Evolutionary conservation across 495 filamentous ascomycete species (phyloP).

Genomic region (Penicillium desertorum): DNA sequence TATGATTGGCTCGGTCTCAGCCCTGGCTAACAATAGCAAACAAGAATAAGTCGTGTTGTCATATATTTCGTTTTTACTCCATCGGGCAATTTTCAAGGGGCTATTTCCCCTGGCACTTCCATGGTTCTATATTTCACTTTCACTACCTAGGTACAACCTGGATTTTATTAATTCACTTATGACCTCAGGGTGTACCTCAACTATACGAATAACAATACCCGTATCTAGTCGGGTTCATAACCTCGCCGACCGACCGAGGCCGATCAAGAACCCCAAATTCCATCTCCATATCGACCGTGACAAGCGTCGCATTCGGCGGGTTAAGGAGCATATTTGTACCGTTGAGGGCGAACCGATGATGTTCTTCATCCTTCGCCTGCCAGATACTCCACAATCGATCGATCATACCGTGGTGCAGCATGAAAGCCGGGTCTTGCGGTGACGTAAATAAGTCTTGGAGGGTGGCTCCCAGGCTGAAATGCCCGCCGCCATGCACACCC

Average conservation of each 20-base stretch:
- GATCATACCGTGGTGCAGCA: constrained; percentile 56
- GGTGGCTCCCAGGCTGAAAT: constrained; percentile 28
- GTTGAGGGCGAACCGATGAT: constrained; percentile 27
- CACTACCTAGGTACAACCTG: too few species aligned
- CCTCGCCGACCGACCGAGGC: constrained; percentile 22
- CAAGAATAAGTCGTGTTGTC: constrained; percentile 13
- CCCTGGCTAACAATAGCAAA: constrained; percentile 8
- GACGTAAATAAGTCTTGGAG: constrained; percentile 35
- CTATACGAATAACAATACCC: constrained; percentile 29
- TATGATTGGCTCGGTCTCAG: constrained; percentile 15
- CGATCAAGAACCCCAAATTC: constrained; percentile 32
- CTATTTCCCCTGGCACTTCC: background rate
- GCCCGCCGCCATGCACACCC: constrained; percentile 31
- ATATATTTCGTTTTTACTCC: constrained; percentile 11
- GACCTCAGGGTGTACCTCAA: background rate
- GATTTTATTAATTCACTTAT: background rate
- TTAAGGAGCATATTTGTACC: constrained; percentile 29
- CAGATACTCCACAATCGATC: constrained; percentile 60
- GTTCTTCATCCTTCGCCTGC: constrained; percentile 37
- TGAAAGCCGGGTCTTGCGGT: constrained; percentile 54
- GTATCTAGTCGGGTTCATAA: constrained; percentile 25
- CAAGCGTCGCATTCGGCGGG: constrained; percentile 21
- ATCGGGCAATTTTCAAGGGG: background rate
- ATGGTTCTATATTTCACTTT: background rate
- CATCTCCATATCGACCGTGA: constrained; percentile 29